Evolutionary conservation across 805 yeast species (phyloP), one percentile per base, ranked within the genome.

Genomic region (Spathaspora girioi): DNA sequence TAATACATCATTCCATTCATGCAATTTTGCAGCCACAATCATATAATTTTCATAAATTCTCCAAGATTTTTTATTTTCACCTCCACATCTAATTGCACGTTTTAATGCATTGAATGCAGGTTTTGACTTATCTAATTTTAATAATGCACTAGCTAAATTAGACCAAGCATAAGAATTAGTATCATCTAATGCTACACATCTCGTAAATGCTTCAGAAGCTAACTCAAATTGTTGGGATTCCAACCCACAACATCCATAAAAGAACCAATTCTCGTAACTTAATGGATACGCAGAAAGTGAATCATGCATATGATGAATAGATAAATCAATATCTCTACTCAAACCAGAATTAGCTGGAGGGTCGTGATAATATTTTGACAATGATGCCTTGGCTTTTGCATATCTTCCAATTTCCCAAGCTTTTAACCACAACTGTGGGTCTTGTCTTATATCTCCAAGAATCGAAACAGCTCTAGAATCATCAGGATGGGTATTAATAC

Each of bases 161-260:
- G 96, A 84, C 99, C 99, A 94, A 2, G 96, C 82, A 62, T 83
- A 83, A 1, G 92, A 76, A 60, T 84, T 90, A 0, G 84, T 78
- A 20, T 88, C 96, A 64, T 91, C 97, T 38, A 92, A 65, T 0
- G 96, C 75, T 31, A 91, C 92, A 70, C 97, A 90, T 60, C 97
- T 77, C 0, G 96, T 86, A 64, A 94, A 92, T 0, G 97, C 97
- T 63, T 89, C 96, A 0, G 96, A 84, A 0, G 97, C 96, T 43
- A 87, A 68, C 20, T 84, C 87, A 70, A 79, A 88, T 58, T 86
- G 82, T 7, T 71, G 77, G 12, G 82, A 67, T 62, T 90, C 97
- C 47, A 94, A 72, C 0, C 96, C 97, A 50, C 92, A 74, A 63
- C 97, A 89, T 5, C 98, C 98, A 62, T 92, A 91, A 60, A 91